Percentiles rank a stretch among this genome's conserved stretches.
phyloP scores from a whole-genome alignment of 495 filamentous ascomycete genomes.

The Bacidia gigantensis region DNA sequence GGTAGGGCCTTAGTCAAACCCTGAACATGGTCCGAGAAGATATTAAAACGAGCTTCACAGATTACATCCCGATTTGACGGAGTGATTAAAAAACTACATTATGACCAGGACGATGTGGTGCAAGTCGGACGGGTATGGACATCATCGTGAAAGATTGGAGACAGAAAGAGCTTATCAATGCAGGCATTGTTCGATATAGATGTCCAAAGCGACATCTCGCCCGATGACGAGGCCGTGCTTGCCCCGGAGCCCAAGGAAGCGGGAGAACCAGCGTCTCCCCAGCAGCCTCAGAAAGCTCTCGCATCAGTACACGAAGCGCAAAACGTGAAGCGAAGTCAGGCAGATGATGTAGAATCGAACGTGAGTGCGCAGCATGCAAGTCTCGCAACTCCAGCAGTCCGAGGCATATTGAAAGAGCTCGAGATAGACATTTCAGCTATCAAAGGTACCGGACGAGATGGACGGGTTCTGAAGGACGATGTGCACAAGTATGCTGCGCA shows the following conservation, averaged over 20 bases:
- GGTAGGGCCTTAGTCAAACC: constrained; percentile 24
- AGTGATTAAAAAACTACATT: constrained; percentile 91
- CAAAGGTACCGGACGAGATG: constrained; percentile 78
- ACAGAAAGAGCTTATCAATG: constrained; percentile 18
- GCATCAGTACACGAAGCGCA: constrained; percentile 10
- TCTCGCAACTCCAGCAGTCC: constrained; percentile 84
- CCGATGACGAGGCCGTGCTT: constrained; percentile 37
- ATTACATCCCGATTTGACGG: constrained; percentile 93
- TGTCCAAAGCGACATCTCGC: constrained; percentile 42
- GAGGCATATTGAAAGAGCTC: constrained; percentile 68
- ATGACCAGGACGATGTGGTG: constrained; percentile 90
- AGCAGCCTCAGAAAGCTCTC: constrained; percentile 18
- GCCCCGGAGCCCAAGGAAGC: constrained; percentile 21
- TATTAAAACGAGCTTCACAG: constrained; percentile 22
- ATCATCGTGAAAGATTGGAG: background rate
- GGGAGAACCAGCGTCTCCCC: constrained; percentile 12
- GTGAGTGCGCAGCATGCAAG: constrained; percentile 39
- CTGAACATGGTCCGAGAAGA: background rate
- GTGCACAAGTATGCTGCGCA: constrained; percentile 53
- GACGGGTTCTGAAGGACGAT: constrained; percentile 86
- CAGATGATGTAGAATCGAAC: background rate
- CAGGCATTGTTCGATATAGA: constrained; percentile 42
- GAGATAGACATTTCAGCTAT: constrained; percentile 64
- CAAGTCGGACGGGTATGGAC: constrained; percentile 64
- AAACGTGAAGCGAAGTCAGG: background rate